Evolutionary conservation across 352 stramenopile species (phyloP).

Genomic region (Aphanomyces euteiches): DNA sequence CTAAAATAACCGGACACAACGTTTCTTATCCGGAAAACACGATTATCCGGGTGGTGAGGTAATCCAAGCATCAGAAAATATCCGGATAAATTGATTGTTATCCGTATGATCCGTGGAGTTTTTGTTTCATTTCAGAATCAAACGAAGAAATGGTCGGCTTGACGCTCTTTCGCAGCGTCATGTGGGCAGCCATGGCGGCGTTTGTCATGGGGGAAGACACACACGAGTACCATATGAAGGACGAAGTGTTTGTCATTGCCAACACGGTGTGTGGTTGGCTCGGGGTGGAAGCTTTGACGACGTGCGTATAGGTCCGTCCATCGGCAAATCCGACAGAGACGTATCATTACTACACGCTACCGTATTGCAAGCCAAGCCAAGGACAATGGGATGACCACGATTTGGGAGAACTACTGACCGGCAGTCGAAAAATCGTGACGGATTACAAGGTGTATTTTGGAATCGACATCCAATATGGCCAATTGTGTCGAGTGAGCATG

Average conservation of each 20-base stretch:
- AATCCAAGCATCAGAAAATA: background rate
- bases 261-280: conserved; percentile 49
- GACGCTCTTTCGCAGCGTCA: background rate
- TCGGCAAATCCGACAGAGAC: conserved; percentile 98
- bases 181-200: background rate
- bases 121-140: background rate
- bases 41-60: no score
- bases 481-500: conserved; percentile 88
- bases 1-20: background rate
- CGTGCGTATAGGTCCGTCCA: conserved; percentile 61
- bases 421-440: conserved; percentile 90
- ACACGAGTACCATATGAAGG: conserved; percentile 46
- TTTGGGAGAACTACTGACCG: conserved; percentile 93
- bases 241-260: conserved; percentile 64
- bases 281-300: conserved; percentile 7
- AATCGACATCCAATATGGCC: conserved; percentile 76
- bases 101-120: background rate
- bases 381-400: conserved; percentile 86
- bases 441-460: conserved; percentile 81
- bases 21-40: background rate
- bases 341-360: conserved; percentile 98
- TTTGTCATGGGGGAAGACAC: conserved; percentile 29
- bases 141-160: background rate
- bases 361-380: conserved; percentile 90
- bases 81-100: background rate